Conservation (phyloP, 2,329 filamentous ascomycete genomes). For the Sphaerulina vaccinii region DNA sequence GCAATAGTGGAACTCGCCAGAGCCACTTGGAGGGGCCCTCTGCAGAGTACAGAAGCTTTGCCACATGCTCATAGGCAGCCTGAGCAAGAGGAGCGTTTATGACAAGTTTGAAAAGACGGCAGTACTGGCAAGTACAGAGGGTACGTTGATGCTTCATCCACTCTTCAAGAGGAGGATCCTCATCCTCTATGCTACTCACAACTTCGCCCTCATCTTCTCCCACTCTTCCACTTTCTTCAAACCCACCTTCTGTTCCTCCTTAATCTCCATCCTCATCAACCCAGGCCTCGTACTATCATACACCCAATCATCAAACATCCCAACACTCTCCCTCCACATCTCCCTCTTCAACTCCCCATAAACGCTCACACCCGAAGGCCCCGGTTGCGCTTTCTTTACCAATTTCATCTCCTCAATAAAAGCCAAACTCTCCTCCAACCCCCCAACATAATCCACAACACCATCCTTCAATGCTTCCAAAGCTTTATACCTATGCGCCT, state of each 20-base stretch:
- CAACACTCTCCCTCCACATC: slow-evolving; percentile 68
- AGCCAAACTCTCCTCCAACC: slow-evolving; percentile 60
- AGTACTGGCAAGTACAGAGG: too few species aligned
- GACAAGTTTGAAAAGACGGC: too few species aligned
- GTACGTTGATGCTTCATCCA: too few species aligned
- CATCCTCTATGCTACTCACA: too few species aligned
- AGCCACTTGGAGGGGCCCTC: too few species aligned
- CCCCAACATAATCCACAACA: slow-evolving; percentile 67
- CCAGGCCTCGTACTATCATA: slow-evolving; percentile 47
- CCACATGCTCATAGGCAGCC: too few species aligned
- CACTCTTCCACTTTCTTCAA: slow-evolving; percentile 29
- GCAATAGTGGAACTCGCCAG: too few species aligned
- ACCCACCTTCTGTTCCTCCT: slow-evolving; percentile 28
- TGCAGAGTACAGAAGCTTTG: too few species aligned
- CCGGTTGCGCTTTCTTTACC: slow-evolving; percentile 53
- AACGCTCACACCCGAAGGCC: slow-evolving; percentile 54
- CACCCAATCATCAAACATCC: slow-evolving; percentile 55
- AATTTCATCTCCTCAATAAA: slow-evolving; percentile 62
- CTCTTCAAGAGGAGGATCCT: too few species aligned
- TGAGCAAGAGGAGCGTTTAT: too few species aligned
- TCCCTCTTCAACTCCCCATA: slow-evolving; percentile 73
- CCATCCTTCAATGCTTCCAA: slow-evolving; percentile 63
- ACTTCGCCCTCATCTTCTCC: slow-evolving; percentile 30
- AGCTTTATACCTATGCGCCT: slow-evolving; percentile 66
- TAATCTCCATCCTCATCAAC: slow-evolving; percentile 48